These are phyloP conservation scores for Solanum neorickii DNA, from an alignment of 257 asterid species.

Conservation along the genomic window DNA sequence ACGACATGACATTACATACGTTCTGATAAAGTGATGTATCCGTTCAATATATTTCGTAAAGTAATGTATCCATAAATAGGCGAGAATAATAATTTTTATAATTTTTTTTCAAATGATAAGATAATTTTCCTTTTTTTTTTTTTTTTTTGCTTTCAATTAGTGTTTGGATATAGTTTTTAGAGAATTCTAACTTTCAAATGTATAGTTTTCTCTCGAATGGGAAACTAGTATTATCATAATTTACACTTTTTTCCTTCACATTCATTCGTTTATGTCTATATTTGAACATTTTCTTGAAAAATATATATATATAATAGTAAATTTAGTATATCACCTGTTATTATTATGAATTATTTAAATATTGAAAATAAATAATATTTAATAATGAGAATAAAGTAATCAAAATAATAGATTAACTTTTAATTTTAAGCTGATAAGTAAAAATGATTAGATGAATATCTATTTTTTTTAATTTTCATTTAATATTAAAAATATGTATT, in stretches of 20 bases:
- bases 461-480: fast-evolving
- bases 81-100: no score
- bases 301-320: no score
- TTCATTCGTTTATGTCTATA: no score
- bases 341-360: background rate
- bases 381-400: background rate
- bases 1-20: no score
- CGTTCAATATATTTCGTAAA: no score
- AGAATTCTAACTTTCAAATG: background rate
- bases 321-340: background rate
- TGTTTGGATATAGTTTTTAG: background rate
- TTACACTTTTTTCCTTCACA: no score
- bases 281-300: no score
- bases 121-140: fast-evolving
- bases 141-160: background rate
- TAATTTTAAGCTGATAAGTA: background rate
- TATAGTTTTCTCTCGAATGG: background rate
- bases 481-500: fast-evolving
- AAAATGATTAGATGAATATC: no score
- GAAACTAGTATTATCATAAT: background rate
- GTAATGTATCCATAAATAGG: no score
- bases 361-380: background rate
- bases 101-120: no score
- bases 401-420: background rate
- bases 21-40: no score